A percentile compares a stretch with the other conserved stretches of the same genome.
Evolutionary conservation across 2,329 filamentous ascomycete species (phyloP).

Genomic region (Diaporthe aspalathi): DNA sequence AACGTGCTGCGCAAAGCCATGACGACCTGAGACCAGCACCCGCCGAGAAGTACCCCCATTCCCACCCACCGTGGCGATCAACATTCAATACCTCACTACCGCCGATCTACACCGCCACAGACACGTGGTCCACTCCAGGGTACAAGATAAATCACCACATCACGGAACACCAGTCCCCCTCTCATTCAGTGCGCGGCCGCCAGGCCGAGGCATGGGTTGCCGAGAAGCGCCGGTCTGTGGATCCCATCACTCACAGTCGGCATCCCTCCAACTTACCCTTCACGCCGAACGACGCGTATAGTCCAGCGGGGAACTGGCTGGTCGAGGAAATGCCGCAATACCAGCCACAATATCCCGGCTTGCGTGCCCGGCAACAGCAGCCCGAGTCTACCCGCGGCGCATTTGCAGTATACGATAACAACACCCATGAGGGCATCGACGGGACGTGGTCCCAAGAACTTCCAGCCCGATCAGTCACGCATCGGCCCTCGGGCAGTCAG

Average conservation of each 20-base stretch:
- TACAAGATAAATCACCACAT: background rate
- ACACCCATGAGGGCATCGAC: background rate
- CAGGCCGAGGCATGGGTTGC: constrained; percentile 1
- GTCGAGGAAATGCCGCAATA: background rate
- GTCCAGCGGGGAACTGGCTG: background rate
- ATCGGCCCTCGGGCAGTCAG: background rate
- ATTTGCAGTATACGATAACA: background rate
- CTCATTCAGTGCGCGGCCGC: background rate
- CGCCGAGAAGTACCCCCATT: background rate
- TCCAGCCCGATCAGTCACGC: background rate
- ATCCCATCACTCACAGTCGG: background rate
- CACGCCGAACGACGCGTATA: background rate
- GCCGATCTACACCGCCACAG: background rate
- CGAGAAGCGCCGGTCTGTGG: constrained; percentile 8
- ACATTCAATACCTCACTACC: background rate
- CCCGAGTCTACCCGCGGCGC: constrained; percentile 3
- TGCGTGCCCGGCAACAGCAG: constrained; percentile 1
- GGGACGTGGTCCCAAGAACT: background rate
- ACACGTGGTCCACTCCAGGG: background rate
- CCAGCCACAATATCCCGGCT: constrained; percentile 3
- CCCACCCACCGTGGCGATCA: background rate
- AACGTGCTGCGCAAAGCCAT: background rate
- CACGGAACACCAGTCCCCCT: background rate
- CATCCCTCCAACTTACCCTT: background rate
- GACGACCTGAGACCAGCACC: background rate